Evolutionary conservation across 1,284 basidiomycete genomes (phyloP), one percentile per base, ranked within the genome.

Genomic region (Gomphus sp.): DNA sequence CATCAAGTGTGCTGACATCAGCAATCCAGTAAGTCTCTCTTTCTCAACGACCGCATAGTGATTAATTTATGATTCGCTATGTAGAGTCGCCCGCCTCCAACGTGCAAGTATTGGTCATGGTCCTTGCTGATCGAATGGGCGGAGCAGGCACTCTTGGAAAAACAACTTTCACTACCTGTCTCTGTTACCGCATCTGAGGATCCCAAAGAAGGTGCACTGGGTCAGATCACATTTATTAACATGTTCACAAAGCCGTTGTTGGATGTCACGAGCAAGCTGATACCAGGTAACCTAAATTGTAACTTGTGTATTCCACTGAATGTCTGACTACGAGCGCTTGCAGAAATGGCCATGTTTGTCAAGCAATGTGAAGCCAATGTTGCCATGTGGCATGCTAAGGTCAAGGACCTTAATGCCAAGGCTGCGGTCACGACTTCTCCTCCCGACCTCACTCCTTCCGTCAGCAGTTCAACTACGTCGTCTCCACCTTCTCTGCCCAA

Each of bases 1-100:
- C 55, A 87, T 98, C 72, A 98, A 98, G 72, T 96, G 93, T 67
- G 93, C 93, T 11, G 94, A 98, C 73, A 98, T 98, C 68, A 94
- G 91, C 69, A 98, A 98, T 71, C 93, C 94, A 11, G 92, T 96
- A 70, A 63, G 89, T 80, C 10, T 53, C 45, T 47, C 22, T 9
- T 4, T 47, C 10, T 62, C 57, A 47, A 50, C 55, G 16, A 31
- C 22, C 22, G 22, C 45, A 39, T 51, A 56, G 34, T 52, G 36
- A 18, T 8, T 39, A 34, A 34, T 52, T 14, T 12, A 45, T 44
- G 44, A 25, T 59, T 39, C 12, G 9, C 34, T 25, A 37, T 55
- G 39, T 33, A 95, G 92, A 87, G 89, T 62, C 91, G 94, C n/a
- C 94, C 94, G 0, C 91, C 93, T 63, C 76, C 81, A 25, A 88